phyloP scores from a whole-genome alignment of 2,329 filamentous ascomycete species.

The Fusarium redolens region DNA sequence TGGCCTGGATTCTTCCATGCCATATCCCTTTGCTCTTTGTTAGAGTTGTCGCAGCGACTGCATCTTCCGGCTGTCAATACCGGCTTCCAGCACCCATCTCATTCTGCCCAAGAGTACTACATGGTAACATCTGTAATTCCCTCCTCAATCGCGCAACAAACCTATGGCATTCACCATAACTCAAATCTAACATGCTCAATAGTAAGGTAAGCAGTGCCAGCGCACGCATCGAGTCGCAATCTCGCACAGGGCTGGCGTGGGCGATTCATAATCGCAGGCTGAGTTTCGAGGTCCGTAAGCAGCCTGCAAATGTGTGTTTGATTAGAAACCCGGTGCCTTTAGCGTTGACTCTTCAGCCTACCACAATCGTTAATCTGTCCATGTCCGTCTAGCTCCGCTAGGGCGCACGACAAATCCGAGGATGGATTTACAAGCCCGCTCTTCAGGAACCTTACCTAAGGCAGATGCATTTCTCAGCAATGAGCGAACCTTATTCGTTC shows the following conservation, averaged over 20 bases:
- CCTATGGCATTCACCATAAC: not conserved
- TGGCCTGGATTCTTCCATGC: slow-evolving; percentile 10
- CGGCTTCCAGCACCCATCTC: not conserved
- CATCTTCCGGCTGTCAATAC: slow-evolving; percentile 7
- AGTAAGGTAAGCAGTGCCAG: slow-evolving; percentile 18
- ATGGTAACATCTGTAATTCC: not conserved
- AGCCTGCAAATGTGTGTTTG: slow-evolving; percentile 23
- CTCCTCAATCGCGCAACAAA: slow-evolving; percentile 10
- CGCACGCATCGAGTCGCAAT: slow-evolving; percentile 20
- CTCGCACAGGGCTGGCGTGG: slow-evolving; percentile 36
- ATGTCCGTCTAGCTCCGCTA: slow-evolving; percentile 33
- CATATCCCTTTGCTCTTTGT: not conserved
- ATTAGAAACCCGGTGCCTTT: slow-evolving; percentile 36
- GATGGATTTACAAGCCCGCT: slow-evolving; percentile 31
- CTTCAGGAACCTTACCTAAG: slow-evolving; percentile 20
- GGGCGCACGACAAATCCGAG: slow-evolving; percentile 30
- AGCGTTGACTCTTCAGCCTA: slow-evolving; percentile 24
- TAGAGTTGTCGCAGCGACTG: slow-evolving; percentile 6
- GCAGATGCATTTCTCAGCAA: slow-evolving; percentile 38
- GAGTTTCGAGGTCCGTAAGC: slow-evolving; percentile 28
- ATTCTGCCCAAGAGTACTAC: not conserved
- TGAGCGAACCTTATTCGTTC: slow-evolving; percentile 28
- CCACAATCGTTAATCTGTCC: slow-evolving; percentile 14
- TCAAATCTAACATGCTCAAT: not conserved
- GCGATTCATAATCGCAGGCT: slow-evolving; percentile 41